phyloP scores from a whole-genome alignment of 306 rosid species.

The Vigna unguiculata region DNA sequence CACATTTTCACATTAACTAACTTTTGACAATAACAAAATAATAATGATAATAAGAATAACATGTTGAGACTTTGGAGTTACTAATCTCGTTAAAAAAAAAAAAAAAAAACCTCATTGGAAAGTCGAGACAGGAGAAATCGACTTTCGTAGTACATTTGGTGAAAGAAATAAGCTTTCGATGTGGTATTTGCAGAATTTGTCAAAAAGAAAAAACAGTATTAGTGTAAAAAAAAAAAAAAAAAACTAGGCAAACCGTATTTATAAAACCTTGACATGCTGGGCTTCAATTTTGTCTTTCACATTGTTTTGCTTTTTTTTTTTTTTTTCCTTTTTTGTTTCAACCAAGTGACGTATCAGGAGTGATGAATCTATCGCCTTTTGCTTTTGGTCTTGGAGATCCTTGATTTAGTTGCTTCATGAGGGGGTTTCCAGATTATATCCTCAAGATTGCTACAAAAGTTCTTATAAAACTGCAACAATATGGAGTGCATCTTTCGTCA shows the following conservation, averaged over 20 bases:
- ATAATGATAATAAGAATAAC: neutral
- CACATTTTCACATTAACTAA: neutral
- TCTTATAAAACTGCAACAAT: slow-evolving; percentile 77
- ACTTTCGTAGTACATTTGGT: neutral
- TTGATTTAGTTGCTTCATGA: slow-evolving; percentile 69
- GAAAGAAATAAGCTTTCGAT: neutral
- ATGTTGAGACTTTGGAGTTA: neutral
- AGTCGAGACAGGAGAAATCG: neutral
- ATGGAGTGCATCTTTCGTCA: neutral
- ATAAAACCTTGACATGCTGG: slow-evolving; percentile 17
- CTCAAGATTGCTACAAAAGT: slow-evolving; percentile 81
- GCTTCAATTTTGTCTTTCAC: slow-evolving; percentile 22
- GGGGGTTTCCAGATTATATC: slow-evolving; percentile 94
- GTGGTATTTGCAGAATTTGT: neutral
- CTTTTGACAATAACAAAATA: neutral
- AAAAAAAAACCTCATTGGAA: neutral
- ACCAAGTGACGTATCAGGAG: neutral
- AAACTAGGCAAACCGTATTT: neutral
- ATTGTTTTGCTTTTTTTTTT: neutral
- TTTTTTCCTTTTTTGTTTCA: neutral
- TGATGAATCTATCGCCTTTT: slow-evolving; percentile 59
- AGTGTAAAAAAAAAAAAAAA: neutral
- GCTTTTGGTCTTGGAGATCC: slow-evolving; percentile 60
- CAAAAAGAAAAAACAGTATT: neutral
- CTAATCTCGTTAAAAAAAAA: neutral